phyloP scores from a whole-genome alignment of 176 grass and related monocot species.

The Ensete glaucum region DNA sequence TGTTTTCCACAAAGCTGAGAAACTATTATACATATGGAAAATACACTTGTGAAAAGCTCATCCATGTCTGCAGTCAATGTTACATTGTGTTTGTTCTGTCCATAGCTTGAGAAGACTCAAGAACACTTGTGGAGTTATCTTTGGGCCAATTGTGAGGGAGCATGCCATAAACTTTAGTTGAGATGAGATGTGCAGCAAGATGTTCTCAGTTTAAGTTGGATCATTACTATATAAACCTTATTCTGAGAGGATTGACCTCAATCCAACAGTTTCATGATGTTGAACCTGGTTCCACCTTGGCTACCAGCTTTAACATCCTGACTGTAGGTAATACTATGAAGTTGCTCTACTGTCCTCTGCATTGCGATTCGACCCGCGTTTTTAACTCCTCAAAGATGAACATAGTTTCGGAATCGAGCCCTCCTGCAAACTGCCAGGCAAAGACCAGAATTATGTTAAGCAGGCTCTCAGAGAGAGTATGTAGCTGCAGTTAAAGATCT shows the following conservation, averaged over 20 bases:
- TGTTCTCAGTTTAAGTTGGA: neutral
- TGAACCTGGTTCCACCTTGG: neutral
- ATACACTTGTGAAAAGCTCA: no score
- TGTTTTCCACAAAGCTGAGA: no score
- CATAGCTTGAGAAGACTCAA: no score
- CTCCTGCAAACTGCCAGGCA: conserved; percentile 42
- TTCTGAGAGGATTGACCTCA: neutral
- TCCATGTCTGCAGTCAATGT: no score
- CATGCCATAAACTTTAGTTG: no score
- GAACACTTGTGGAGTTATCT: no score
- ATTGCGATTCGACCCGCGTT: conserved; percentile 25
- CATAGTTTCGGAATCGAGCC: conserved; percentile 43
- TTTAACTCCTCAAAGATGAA: conserved; percentile 56
- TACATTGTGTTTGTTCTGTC: no score
- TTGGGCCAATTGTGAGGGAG: no score
- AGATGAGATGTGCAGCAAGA: neutral
- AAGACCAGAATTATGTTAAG: no score
- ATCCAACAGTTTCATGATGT: neutral
- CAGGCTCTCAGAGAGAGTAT: neutral
- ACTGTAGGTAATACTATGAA: neutral
- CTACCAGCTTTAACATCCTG: neutral
- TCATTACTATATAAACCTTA: neutral
- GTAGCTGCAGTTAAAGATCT: neutral
- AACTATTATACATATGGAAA: no score
- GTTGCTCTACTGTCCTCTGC: conserved; percentile 3